phyloP scores from a whole-genome alignment of 495 filamentous ascomycete species.

The Daldinia loculata region DNA sequence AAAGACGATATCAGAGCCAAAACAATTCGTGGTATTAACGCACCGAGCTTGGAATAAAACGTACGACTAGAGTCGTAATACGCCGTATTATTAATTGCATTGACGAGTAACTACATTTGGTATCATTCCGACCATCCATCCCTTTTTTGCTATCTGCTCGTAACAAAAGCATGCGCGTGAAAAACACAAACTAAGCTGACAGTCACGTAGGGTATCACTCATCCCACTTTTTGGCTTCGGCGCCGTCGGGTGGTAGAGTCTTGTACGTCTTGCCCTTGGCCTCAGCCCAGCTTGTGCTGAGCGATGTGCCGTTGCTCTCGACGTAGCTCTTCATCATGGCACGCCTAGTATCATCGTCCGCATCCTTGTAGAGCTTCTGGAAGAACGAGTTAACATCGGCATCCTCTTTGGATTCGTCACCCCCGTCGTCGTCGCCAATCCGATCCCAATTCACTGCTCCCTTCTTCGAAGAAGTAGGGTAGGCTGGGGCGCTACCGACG shows the following conservation, averaged over 20 bases:
- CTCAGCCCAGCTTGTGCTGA: conserved; percentile 94
- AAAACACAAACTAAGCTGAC: conserved; percentile 15
- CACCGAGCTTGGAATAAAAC: background rate
- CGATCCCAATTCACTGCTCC: conserved; percentile 96
- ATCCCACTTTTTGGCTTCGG: conserved; percentile 75
- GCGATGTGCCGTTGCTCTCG: conserved; percentile 90
- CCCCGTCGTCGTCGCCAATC: conserved; percentile 56
- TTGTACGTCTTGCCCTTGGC: conserved; percentile 77
- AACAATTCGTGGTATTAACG: background rate
- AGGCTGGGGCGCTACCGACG: conserved; percentile 61
- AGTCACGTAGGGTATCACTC: conserved; percentile 27
- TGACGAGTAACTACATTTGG: background rate
- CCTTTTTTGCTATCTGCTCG: conserved; percentile 7
- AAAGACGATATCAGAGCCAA: background rate
- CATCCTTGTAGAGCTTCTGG: conserved; percentile 84
- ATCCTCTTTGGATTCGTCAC: conserved; percentile 66
- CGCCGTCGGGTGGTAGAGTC: conserved; percentile 77
- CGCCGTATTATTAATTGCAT: conserved; percentile 1
- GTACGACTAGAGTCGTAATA: background rate
- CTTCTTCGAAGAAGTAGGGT: conserved; percentile 86
- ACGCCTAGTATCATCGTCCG: conserved; percentile 79
- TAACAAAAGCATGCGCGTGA: conserved; percentile 7
- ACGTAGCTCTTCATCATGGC: conserved; percentile 98
- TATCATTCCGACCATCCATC: conserved; percentile 7
- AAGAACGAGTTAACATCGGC: conserved; percentile 85